Evolutionary conservation across 768 basidiomycete species (phyloP), one percentile per base, ranked within the genome.

Genomic region (Tephrocybe sp.): DNA sequence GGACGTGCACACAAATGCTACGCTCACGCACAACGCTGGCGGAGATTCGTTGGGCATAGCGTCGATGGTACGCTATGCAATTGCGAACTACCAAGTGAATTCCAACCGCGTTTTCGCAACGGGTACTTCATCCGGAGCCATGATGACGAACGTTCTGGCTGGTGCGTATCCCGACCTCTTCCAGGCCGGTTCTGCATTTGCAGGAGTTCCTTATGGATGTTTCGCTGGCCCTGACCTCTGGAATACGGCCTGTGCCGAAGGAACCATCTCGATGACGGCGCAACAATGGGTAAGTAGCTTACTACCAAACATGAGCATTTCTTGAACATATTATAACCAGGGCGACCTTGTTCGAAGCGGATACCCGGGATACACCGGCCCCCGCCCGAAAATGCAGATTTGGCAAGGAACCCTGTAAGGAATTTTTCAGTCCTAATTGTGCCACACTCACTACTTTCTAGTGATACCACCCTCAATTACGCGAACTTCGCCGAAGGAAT

Each of bases 141-240:
- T 82, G 81, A 82, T 82, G 80, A 81, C 80, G 48, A 78, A 75
- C 56, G 79, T 81, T 21, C 66, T 82, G 34, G 64, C 67, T 39
- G 80, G 77, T 27, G 73, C 76, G 12, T 80, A 82, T 64, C 80
- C 80, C 11, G 76, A 82, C 47, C 59, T 83, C 37, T 78, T 80
- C 67, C 50, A 54, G 32, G 81, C 77, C 12, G 78, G 74, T 21
- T 53, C 74, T 25, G 73, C 70, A 16, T 76, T 73, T 60, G 75
- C 79, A 31, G 79, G 80, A 42, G 80, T 81, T 30, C 71, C 80
- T 9, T 79, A 72, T 51, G 79, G 70, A 6, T 82, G 80, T 66
- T 81, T 81, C 63, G 73, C 69, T 21, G 77, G 75, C 4, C 54
- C 78, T 11, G 65, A 68, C 45, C 56, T 68, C 36, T 81, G 80